Evolutionary conservation across 2,329 filamentous ascomycete species (phyloP), one percentile per base, ranked within the genome.

Genomic region (Emergomyces pasteurianus): DNA sequence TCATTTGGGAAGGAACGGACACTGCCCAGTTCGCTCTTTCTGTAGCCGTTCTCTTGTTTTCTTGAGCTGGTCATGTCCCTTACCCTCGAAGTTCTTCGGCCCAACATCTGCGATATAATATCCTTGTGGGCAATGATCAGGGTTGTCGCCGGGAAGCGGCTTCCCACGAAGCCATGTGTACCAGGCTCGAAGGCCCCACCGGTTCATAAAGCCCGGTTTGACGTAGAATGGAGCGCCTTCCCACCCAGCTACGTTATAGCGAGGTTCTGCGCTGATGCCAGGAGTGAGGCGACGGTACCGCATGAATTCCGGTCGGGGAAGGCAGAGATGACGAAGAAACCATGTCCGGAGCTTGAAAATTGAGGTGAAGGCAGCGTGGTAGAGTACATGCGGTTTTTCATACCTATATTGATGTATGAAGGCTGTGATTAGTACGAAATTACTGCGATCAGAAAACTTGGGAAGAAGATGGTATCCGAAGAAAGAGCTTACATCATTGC

Each of bases 181-280:
- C 77, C 79, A 79, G 0, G 79, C 84, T 62, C 71, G 70, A 0
- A 80, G 85, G 1, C 82, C 83, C 84, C 82, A 90, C 62, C 83
- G 81, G 67, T 80, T 83, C 82, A 79, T 83, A 47, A 82, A 71
- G 0, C 81, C 86, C 34, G 79, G 78, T 63, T 81, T 78, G 28
- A 82, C 77, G 71, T 89, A 89, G 73, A 82, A 88, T 2, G 87
- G 87, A 54, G 84, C 81, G 12, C 83, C 81, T 31, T 85, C 78
- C 72, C 84, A 88, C 43, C 76, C 65, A 0, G 74, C 70, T 67
- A 74, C 70, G 59, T 79, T 77, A 63, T 84, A 79, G 2, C 81
- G 80, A 0, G 81, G 81, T 0, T 81, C 80, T 36, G 78, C 72
- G 10, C 88, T 81, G 0, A 81, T 75, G 0, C 75, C 62, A 1